Conservation (phyloP, 2,329 filamentous ascomycete genomes). For the Geosmithia morbida region DNA sequence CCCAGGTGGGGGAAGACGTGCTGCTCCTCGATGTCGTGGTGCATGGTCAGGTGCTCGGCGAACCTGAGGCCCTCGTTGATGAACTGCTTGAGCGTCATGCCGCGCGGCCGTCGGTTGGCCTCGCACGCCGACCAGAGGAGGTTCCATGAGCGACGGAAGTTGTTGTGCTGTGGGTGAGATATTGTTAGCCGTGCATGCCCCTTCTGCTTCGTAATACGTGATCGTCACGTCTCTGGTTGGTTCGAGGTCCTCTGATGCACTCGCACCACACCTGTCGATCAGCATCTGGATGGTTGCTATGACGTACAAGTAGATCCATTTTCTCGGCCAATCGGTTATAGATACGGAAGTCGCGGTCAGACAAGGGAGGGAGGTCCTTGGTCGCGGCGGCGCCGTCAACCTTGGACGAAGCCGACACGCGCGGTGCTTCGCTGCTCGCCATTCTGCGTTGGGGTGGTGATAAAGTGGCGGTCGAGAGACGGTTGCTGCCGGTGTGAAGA, state of each 20-base stretch:
- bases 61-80: slow-evolving; percentile 56
- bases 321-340: slow-evolving; percentile 63
- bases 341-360: slow-evolving; percentile 47
- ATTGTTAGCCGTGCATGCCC: no score
- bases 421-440: neutral
- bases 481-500: no score
- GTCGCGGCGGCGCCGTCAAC: neutral
- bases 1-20: slow-evolving; percentile 71
- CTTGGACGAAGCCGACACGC: neutral
- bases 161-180: slow-evolving; percentile 61
- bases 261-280: no score
- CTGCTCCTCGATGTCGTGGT: slow-evolving; percentile 73
- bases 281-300: no score
- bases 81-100: slow-evolving; percentile 56
- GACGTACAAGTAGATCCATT: slow-evolving; percentile 58
- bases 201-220: no score
- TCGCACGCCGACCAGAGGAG: slow-evolving; percentile 52
- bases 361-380: slow-evolving; percentile 43
- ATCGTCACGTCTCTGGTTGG: no score
- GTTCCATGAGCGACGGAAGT: slow-evolving; percentile 65
- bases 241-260: no score
- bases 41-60: slow-evolving; percentile 51
- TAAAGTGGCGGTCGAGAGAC: no score
- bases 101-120: slow-evolving; percentile 39
- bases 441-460: neutral